Base-by-base conservation (phyloP, 805 yeast species). In the Candida hungchunana region DNA sequence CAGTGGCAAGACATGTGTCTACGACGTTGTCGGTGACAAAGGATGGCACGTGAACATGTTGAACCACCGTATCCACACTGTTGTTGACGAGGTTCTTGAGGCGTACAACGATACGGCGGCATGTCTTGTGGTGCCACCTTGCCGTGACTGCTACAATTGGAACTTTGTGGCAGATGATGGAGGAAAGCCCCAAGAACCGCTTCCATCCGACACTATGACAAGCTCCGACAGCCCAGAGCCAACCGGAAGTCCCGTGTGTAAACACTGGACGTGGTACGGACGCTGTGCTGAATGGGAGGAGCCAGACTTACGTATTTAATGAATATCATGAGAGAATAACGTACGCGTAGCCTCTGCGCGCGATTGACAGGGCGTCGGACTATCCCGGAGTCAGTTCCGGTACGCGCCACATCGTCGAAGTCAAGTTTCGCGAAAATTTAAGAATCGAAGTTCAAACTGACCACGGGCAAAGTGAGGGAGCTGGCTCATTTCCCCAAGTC, bases 71-170 rank as follows among this genome's bases (percentile, higher is more conserved):
- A 86, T 93, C 35, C 93, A 84, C 50, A 82, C 88, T 0, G 95
- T 93, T 3, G 86, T 93, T 34, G 95, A 86, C 56, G 82, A 82
- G 12, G 73, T 93, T 7, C 64, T 93, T 11, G 56, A 69, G 50
- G 71, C 63, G 3, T 88, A 89, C 58, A 87, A 90, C 46, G 75
- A 69, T 28, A 82, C 94, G 0, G 89, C 97, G 0, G 55, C 56
- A 22, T 90, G 97, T 56, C 66, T 63, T 13, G 72, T 69, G 14
- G 84, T 88, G 7, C 83, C 89, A 2, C 88, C 93, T 0, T 89
- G 97, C 56, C 71, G 79, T 36, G 97, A 89, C 52, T 89, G 97
- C 58, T 83, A 74, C 59, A 83, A 84, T 53, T 89, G 97, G 97
- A 71, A 79, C 32, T 88, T 73, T 56, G 75, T 82, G 4, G 76